These are phyloP conservation scores for Talaromyces sp. DNA, from an alignment of 2,329 filamentous ascomycete genomes.

Conservation along the genomic window DNA sequence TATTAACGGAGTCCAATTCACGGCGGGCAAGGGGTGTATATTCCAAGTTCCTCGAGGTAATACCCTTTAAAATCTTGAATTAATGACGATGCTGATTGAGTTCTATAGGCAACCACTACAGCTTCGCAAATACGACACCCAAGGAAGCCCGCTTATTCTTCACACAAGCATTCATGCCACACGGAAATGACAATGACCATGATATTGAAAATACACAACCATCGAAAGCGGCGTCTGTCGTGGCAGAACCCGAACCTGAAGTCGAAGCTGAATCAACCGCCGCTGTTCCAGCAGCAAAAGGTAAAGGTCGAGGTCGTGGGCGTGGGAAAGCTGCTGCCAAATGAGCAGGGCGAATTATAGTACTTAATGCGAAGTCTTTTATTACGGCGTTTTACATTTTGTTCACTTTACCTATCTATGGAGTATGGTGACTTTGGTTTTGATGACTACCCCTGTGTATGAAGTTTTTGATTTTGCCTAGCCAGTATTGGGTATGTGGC, in stretches of 20 bases:
- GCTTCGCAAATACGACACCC: slow-evolving; percentile 74
- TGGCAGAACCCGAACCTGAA: not conserved
- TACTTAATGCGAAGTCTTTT: not conserved
- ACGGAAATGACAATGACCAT: not conserved
- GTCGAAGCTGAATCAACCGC: not conserved
- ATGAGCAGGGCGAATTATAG: slow-evolving; percentile 4
- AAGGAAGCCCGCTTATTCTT: slow-evolving; percentile 79
- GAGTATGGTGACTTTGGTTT: not conserved
- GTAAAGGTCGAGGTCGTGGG: slow-evolving; percentile 7
- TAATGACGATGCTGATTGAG: not conserved
- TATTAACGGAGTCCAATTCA: slow-evolving; percentile 57
- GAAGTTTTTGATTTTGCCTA: not conserved
- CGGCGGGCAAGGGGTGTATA: slow-evolving; percentile 79
- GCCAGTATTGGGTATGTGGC: not conserved
- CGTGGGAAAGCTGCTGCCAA: slow-evolving; percentile 17
- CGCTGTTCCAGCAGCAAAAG: not conserved
- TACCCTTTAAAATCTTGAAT: not conserved
- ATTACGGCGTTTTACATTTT: not conserved
- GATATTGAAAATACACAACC: not conserved
- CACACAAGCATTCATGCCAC: slow-evolving; percentile 70
- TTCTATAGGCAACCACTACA: slow-evolving; percentile 73
- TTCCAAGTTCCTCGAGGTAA: slow-evolving; percentile 94
- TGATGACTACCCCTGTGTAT: not conserved
- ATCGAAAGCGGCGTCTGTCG: not conserved
- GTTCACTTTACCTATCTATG: not conserved